These are phyloP conservation scores for Ophiostoma perfectum DNA, from an alignment of 2,329 filamentous ascomycete species.

Conservation along the genomic window DNA sequence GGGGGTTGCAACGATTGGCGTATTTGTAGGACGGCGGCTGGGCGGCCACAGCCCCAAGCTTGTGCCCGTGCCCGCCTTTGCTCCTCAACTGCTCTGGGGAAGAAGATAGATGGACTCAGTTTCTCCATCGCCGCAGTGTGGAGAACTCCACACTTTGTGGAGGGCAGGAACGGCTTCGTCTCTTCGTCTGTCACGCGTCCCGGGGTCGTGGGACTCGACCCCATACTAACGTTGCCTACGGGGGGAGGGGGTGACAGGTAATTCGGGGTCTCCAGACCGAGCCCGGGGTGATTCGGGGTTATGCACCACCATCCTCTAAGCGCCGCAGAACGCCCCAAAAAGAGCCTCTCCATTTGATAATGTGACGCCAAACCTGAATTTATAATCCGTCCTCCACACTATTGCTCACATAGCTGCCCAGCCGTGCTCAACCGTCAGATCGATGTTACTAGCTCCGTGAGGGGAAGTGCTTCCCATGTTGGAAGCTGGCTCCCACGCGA, in stretches of 20 bases:
- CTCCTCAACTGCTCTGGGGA: constrained; percentile 8
- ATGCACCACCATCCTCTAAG: neutral
- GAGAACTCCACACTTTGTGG: constrained; percentile 21
- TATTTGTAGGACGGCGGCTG: neutral
- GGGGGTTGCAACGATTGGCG: neutral
- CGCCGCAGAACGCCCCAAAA: neutral
- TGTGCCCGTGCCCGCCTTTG: neutral
- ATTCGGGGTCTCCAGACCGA: constrained; percentile 22
- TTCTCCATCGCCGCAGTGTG: constrained; percentile 17
- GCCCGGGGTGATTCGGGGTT: neutral
- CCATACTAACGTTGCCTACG: neutral
- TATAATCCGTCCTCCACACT: neutral
- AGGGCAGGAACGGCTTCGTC: constrained; percentile 8
- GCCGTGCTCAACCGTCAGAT: neutral
- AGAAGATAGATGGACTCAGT: constrained; percentile 11
- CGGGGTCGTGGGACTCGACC: neutral
- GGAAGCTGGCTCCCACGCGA: neutral
- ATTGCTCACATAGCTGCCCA: constrained; percentile 9
- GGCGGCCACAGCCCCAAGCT: neutral
- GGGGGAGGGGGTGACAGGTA: neutral
- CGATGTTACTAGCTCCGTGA: neutral
- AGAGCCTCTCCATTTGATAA: neutral
- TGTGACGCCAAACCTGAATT: neutral
- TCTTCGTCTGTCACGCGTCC: constrained; percentile 8
- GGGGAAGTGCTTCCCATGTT: constrained; percentile 1